Conservation (phyloP, 306 rosid species). For the Vicia villosa region DNA sequence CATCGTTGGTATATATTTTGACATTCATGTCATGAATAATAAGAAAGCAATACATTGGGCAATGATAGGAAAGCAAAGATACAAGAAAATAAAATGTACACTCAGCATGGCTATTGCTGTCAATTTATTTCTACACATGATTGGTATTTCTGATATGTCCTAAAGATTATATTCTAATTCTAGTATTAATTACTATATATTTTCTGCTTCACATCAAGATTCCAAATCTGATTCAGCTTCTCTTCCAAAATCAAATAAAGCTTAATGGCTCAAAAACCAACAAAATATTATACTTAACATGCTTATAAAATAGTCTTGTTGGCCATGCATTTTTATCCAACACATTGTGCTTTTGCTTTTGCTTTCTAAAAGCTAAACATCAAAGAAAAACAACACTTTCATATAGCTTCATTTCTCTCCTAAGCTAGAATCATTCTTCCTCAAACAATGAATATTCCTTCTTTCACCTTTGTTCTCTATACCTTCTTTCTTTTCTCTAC, state of each 20-base stretch:
- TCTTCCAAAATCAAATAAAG: constrained; percentile 29
- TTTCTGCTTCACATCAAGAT: constrained; percentile 19
- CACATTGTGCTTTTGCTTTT: constrained; percentile 66
- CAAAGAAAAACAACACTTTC: no score
- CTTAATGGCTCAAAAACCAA: constrained; percentile 36
- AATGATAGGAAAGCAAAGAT: constrained; percentile 31
- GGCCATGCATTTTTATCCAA: constrained; percentile 55
- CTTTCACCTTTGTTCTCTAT: constrained; percentile 36
- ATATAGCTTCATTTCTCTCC: no score
- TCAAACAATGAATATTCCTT: constrained; percentile 40
- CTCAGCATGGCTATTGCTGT: constrained; percentile 38
- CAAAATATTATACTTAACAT: constrained; percentile 25
- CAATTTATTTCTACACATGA: constrained; percentile 35
- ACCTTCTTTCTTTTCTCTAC: constrained; percentile 35
- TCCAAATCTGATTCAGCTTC: constrained; percentile 36
- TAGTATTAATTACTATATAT: constrained; percentile 1
- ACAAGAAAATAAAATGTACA: constrained; percentile 34
- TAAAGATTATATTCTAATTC: constrained; percentile 36
- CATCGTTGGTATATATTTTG: neutral
- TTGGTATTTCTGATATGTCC: constrained; percentile 37
- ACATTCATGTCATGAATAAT: neutral
- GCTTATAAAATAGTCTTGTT: constrained; percentile 56
- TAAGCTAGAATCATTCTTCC: constrained; percentile 27
- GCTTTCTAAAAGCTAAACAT: constrained; percentile 73
- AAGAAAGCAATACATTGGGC: constrained; percentile 6